phyloP scores from a whole-genome alignment of 2,329 filamentous ascomycete species.

The Eutypella sp. region DNA sequence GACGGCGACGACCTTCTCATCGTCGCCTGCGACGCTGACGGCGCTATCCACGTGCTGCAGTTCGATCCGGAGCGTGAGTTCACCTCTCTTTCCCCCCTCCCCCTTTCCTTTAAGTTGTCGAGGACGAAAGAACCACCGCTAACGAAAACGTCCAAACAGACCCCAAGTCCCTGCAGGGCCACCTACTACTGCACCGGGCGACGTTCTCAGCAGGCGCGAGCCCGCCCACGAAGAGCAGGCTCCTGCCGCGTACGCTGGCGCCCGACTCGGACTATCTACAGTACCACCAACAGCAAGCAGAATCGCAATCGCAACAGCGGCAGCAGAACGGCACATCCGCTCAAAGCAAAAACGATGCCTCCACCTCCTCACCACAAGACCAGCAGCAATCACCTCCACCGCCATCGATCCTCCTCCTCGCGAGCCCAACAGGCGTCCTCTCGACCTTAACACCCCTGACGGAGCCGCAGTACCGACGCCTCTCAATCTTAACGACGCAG shows the following conservation, averaged over 20 bases:
- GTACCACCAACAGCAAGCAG: slow-evolving; percentile 17
- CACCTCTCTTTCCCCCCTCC: background rate
- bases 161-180: slow-evolving; percentile 86
- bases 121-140: slow-evolving; percentile 9
- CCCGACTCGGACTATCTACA: slow-evolving; percentile 26
- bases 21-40: slow-evolving; percentile 76
- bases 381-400: slow-evolving; percentile 12
- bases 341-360: slow-evolving; percentile 23
- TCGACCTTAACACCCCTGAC: slow-evolving; percentile 71
- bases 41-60: slow-evolving; percentile 82
- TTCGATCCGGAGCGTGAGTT: slow-evolving; percentile 88
- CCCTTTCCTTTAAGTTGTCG: too few species aligned
- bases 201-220: slow-evolving; percentile 84
- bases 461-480: slow-evolving; percentile 76
- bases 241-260: slow-evolving; percentile 65
- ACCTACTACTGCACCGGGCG: slow-evolving; percentile 78
- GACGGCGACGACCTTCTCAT: slow-evolving; percentile 79
- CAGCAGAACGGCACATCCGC: slow-evolving; percentile 13
- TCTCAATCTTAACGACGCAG: slow-evolving; percentile 76
- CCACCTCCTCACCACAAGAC: slow-evolving; percentile 29
- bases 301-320: slow-evolving; percentile 20
- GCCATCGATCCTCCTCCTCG: slow-evolving; percentile 56
- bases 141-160: slow-evolving; percentile 47
- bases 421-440: slow-evolving; percentile 71
- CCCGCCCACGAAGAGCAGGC: slow-evolving; percentile 65